Base-by-base conservation (phyloP, 352 stramenopile genomes). In the Pythium brassicae region DNA sequence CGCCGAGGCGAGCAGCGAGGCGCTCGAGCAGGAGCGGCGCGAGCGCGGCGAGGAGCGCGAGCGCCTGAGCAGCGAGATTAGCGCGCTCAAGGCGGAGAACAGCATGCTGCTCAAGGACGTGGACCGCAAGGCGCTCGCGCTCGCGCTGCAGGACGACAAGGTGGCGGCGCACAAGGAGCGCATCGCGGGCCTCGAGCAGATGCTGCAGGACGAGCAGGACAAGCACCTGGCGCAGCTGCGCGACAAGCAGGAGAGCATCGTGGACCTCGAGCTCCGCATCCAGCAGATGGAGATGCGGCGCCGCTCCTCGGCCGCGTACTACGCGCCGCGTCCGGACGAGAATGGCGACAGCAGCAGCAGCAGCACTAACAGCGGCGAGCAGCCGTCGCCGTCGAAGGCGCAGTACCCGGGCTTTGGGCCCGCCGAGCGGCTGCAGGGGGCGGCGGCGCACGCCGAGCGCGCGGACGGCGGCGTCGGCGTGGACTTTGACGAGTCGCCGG, bases 241-340 rank as follows among this genome's bases (percentile, higher is more conserved):
- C 23, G 77, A 89, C 37, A 92, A 92, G 55, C 83, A 94, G 62
- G 83, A 90, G 35, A 55, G 61, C 26, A 74, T 94, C 23, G 61
- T 78, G 8, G 74, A 83, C 14, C 55, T 92, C 0, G 83, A 92
- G 57, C 53, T 65, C 14, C 72, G 88, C 61, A 47, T 92, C 11
- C 76, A 80, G 48, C 65, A 87, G 50, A 76, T 89, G 65, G 65
- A 88, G 57, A 58, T 79, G 35, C 66, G 77, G 3, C 67, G 73
- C 5, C 66, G 80, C 11, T 82, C 76, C 2, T 86, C 75, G 34
- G 72, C 75, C 5, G 77, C 80, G 1, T 68, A 68, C 7, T 59
- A 76, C 17, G 68, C 69, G 8, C 65, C 67, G 7, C 71, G 69
- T 1, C 66, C 82, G 4, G 60, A 82, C 12, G 59, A 76, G 46